Evolutionary conservation across 192 early-diverging fungal species (phyloP).

Genomic region (Phycomyces nitens): DNA sequence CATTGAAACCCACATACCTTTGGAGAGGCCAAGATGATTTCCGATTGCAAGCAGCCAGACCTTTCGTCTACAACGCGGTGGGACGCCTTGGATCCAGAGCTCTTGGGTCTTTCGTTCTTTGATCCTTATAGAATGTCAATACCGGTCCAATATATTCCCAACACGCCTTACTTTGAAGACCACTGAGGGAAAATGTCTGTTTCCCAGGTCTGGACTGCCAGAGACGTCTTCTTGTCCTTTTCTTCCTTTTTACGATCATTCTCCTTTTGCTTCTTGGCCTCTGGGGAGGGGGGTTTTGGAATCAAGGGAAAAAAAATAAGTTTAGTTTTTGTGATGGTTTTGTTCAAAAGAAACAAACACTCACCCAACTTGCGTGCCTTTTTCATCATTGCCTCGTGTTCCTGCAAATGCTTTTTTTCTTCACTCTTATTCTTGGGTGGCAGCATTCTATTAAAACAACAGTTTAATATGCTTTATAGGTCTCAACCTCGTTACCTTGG

Average conservation of each 20-base stretch:
- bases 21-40: conserved; percentile 29
- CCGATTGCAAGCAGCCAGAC: conserved; percentile 41
- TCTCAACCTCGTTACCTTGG: conserved; percentile 26
- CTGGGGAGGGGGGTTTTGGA: no score
- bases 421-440: conserved; percentile 40
- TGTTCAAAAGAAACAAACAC: neutral
- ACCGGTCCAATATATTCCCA: no score
- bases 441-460: conserved; percentile 22
- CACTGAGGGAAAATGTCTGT: conserved; percentile 38
- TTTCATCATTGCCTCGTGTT: conserved; percentile 43
- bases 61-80: conserved; percentile 36
- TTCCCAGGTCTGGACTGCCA: conserved; percentile 34
- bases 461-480: neutral
- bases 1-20: conserved; percentile 32
- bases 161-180: conserved; percentile 34
- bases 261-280: conserved; percentile 34
- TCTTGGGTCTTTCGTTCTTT: conserved; percentile 35
- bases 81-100: conserved; percentile 39
- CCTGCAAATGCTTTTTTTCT: conserved; percentile 38
- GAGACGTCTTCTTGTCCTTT: conserved; percentile 31
- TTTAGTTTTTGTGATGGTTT: neutral
- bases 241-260: conserved; percentile 31
- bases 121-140: conserved; percentile 9
- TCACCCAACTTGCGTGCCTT: conserved; percentile 32
- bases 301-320: no score